Conservation (phyloP, 2,329 filamentous ascomycete genomes). For the Biscogniauxia sp. region DNA sequence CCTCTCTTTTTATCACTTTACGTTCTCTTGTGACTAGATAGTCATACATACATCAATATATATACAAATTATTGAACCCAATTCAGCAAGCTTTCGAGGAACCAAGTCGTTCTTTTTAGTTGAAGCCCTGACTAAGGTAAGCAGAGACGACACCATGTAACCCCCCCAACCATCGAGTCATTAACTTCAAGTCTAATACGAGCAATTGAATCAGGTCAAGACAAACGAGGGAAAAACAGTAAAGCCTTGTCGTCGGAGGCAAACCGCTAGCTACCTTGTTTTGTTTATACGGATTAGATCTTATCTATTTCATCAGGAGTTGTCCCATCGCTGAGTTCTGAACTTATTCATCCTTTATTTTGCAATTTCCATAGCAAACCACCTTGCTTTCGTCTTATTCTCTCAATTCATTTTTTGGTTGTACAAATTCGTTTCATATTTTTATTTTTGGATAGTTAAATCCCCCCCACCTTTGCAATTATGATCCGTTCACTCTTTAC, state of each 20-base stretch:
- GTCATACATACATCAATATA: too few relatives aligned
- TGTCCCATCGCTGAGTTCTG: neutral
- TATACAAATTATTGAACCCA: too few relatives aligned
- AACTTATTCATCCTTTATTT: neutral
- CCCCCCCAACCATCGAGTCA: neutral
- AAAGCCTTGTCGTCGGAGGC: too few relatives aligned
- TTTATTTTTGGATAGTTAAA: neutral
- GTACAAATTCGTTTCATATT: too few relatives aligned
- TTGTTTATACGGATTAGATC: neutral
- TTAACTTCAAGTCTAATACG: neutral
- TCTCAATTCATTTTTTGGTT: neutral
- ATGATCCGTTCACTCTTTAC: slow-evolving; percentile 19
- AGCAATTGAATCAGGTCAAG: neutral
- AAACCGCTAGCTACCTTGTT: too few relatives aligned
- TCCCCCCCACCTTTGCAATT: slow-evolving; percentile 3
- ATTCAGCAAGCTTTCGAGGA: too few relatives aligned
- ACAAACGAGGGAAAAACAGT: too few relatives aligned
- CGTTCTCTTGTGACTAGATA: too few relatives aligned
- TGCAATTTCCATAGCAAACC: neutral
- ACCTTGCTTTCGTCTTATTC: neutral
- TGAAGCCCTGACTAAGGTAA: too few relatives aligned
- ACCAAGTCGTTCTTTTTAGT: too few relatives aligned
- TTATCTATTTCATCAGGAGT: neutral
- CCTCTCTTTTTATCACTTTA: too few relatives aligned
- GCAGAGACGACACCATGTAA: too few relatives aligned